A percentile compares a stretch with the other conserved stretches of the same genome.
phyloP scores from a whole-genome alignment of 371 early-diverging fungal species.

The Actinomortierella ambigua region DNA sequence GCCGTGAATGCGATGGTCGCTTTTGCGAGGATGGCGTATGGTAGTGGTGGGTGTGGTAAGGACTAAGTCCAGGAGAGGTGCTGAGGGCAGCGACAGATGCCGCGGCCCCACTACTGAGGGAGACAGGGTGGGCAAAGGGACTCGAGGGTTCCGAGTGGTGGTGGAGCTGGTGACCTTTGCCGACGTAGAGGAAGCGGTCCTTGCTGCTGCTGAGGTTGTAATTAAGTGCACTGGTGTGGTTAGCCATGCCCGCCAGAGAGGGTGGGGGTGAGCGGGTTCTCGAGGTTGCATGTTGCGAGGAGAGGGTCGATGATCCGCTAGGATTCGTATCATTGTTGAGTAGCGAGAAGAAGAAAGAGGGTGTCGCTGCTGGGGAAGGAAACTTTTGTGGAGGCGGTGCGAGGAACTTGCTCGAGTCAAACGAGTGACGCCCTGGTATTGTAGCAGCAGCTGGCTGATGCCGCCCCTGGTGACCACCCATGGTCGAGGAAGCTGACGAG shows the following conservation, averaged over 20 bases:
- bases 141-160: conserved; percentile 21
- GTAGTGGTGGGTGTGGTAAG: conserved; percentile 30
- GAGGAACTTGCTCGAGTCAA: conserved; percentile 14
- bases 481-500: neutral
- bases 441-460: no score
- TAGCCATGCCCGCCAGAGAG: neutral
- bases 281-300: neutral
- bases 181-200: conserved; percentile 1
- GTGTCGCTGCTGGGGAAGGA: conserved; percentile 20
- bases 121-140: conserved; percentile 6
- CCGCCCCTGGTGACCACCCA: neutral
- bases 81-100: conserved; percentile 7
- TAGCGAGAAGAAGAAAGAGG: conserved; percentile 31
- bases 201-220: conserved; percentile 2
- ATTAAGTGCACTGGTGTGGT: neutral
- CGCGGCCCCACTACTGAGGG: conserved; percentile 1
- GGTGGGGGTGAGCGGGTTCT: conserved; percentile 11
- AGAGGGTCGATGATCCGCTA: conserved; percentile 1
- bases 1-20: conserved; percentile 29
- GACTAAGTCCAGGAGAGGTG: conserved; percentile 9
- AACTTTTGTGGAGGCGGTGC: conserved; percentile 11
- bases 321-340: conserved; percentile 4
- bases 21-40: conserved; percentile 16
- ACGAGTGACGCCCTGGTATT: conserved; percentile 25
- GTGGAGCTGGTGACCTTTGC: neutral